Percentiles rank a stretch among this genome's conserved stretches.
phyloP scores from a whole-genome alignment of 164 flowering plant species.

The Stephania yunnanensis region DNA sequence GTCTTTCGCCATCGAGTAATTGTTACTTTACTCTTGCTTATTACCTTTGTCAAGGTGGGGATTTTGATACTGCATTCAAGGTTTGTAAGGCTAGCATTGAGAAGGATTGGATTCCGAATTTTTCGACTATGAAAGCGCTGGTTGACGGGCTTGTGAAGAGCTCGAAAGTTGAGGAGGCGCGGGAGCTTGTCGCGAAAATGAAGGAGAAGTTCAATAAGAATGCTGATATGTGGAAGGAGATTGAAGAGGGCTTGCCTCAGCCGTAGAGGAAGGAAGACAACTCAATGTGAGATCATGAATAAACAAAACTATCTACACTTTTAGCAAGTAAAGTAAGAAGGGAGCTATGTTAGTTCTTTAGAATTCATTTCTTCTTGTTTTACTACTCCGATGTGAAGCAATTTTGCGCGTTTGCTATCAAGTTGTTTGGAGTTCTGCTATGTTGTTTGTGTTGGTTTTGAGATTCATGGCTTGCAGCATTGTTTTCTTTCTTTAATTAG shows the following conservation, averaged over 20 bases:
- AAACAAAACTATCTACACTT: not conserved
- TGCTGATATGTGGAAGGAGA: slow-evolving; percentile 58
- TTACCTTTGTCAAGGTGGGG: slow-evolving; percentile 50
- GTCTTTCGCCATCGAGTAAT: slow-evolving; percentile 36
- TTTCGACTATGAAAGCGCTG: slow-evolving; percentile 57
- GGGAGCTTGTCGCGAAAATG: slow-evolving; percentile 37
- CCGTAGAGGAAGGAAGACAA: slow-evolving; percentile 12
- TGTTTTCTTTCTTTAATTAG: not conserved
- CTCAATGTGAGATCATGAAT: not conserved
- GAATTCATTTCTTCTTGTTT: not conserved
- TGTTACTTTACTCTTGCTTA: slow-evolving; percentile 59
- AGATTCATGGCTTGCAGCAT: not conserved
- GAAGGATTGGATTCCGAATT: slow-evolving; percentile 68
- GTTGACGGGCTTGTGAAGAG: slow-evolving; percentile 64
- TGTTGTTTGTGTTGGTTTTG: not conserved
- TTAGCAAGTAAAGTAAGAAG: not conserved
- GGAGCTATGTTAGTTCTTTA: not conserved
- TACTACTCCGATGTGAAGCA: not conserved
- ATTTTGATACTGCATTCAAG: slow-evolving; percentile 52
- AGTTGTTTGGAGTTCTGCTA: not conserved
- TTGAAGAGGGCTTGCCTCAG: slow-evolving; percentile 50
- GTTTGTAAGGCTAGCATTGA: slow-evolving; percentile 46
- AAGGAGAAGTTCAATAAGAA: slow-evolving; percentile 53
- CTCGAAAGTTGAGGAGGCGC: slow-evolving; percentile 57
- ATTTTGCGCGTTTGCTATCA: not conserved